Conservation (phyloP, 2,329 filamentous ascomycete species). For the Rutstroemia sydowiana region DNA sequence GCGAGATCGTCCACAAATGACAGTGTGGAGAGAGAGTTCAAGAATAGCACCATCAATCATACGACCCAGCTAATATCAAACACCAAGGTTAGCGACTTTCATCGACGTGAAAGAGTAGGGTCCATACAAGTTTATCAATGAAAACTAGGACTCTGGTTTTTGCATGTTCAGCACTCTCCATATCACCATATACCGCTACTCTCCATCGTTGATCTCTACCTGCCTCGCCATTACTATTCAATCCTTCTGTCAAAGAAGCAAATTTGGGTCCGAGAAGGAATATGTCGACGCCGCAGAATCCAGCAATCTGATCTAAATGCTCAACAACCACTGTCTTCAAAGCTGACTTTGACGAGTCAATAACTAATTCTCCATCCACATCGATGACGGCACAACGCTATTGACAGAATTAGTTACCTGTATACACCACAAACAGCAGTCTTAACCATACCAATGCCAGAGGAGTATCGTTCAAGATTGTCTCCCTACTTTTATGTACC, state of each 20-base stretch:
- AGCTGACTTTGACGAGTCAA: conserved; percentile 59
- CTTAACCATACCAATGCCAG: conserved; percentile 70
- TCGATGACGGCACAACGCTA: conserved; percentile 91
- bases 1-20: conserved; percentile 85
- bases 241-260: conserved; percentile 64
- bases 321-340: conserved; percentile 71
- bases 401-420: conserved; percentile 27
- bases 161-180: conserved; percentile 91
- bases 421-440: not conserved
- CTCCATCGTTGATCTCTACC: conserved; percentile 82
- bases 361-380: conserved; percentile 83
- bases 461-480: conserved; percentile 84
- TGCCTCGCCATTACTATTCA: conserved; percentile 69
- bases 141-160: conserved; percentile 95
- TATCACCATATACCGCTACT: conserved; percentile 90
- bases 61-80: conserved; percentile 52
- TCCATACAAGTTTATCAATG: conserved; percentile 55
- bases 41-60: conserved; percentile 73
- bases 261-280: conserved; percentile 90
- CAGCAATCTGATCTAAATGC: conserved; percentile 79
- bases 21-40: conserved; percentile 80
- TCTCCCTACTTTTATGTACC: conserved; percentile 83
- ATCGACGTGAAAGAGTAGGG: not conserved
- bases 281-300: conserved; percentile 89
- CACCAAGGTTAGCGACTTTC: conserved; percentile 30